Conservation (phyloP, 2,329 filamentous ascomycete genomes). For the Coleophoma cylindrospora region DNA sequence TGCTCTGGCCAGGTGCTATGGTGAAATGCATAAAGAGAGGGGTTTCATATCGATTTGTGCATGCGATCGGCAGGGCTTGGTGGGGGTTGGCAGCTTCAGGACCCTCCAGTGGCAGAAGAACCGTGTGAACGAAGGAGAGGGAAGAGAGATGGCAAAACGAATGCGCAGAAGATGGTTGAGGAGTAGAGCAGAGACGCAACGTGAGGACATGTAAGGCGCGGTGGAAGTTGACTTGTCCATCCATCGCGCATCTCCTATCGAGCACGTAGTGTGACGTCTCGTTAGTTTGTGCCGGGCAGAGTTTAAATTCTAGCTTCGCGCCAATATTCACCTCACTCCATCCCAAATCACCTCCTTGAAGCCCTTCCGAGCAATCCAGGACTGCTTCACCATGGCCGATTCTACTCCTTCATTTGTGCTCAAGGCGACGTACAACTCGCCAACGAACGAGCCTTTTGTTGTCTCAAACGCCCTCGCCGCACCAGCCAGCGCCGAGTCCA, state of each 20-base stretch:
- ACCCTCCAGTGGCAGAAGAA: neutral
- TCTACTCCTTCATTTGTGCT: constrained; percentile 23
- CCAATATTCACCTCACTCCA: neutral
- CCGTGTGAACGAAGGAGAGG: neutral
- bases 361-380: neutral
- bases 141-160: neutral
- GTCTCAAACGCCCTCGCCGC: constrained; percentile 31
- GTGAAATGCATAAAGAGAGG: constrained; percentile 13
- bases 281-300: neutral
- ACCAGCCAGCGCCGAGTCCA: constrained; percentile 26
- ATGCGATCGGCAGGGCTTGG: neutral
- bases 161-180: neutral
- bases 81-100: neutral
- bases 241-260: neutral
- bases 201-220: no score
- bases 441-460: constrained; percentile 41
- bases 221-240: no score
- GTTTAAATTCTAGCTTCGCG: neutral
- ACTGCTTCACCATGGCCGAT: neutral
- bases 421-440: constrained; percentile 49
- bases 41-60: constrained; percentile 16
- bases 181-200: no score
- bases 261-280: neutral
- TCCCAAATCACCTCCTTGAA: neutral
- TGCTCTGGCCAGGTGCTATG: neutral